Base-by-base conservation (phyloP, 345 rosid species). In the Gossypium turneri region DNA sequence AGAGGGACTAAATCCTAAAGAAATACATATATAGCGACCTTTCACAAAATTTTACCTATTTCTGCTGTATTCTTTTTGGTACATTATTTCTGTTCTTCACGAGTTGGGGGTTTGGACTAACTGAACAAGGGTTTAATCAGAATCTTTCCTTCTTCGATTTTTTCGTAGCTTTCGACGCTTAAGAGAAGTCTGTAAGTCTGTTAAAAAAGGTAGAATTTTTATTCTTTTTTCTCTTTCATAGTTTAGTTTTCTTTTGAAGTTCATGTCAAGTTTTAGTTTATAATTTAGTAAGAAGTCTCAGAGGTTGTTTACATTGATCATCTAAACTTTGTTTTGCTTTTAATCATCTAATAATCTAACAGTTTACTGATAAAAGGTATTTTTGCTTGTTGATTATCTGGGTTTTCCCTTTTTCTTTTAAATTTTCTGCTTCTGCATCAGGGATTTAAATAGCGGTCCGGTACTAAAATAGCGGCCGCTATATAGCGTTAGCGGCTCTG, bases 111-210 rank as follows among this genome's bases (percentile, higher is more conserved):
- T 61, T 60, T 29, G 45, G 55, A 24, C 38, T 15, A 24, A 67
- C 55, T 45, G 52, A 45, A 2, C 6, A 7, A 66, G 51, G 38
- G 55, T 47, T 67, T 67, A 67, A 67, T 22, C 5, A 24, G 41
- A 47, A 67, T 47, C 56, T 62, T 47, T 17, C 71, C 12, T 38
- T 57, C 65, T 41, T 38, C 13, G 1, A 17, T 41, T 43, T 55
- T 71, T 0, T 76, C n/a, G 1, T 48, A 73, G 67, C 25, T 70
- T 77, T 71, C 15, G 72, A 52, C 50, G 59, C 76, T 55, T 16
- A 9, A 22, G 12, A 27, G 27, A 27, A 51, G 27, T 22, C 73
- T 51, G 24, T 69, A 51, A 27, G 58, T 69, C 29, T 53, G 25
- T 34, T 34, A 19, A 69, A 50, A 29, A 68, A 10, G 4, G 15